Percentiles rank a stretch among this genome's conserved stretches.
phyloP scores from a whole-genome alignment of 2,329 filamentous ascomycete genomes.

The Ophiostoma novo-ulmi region DNA sequence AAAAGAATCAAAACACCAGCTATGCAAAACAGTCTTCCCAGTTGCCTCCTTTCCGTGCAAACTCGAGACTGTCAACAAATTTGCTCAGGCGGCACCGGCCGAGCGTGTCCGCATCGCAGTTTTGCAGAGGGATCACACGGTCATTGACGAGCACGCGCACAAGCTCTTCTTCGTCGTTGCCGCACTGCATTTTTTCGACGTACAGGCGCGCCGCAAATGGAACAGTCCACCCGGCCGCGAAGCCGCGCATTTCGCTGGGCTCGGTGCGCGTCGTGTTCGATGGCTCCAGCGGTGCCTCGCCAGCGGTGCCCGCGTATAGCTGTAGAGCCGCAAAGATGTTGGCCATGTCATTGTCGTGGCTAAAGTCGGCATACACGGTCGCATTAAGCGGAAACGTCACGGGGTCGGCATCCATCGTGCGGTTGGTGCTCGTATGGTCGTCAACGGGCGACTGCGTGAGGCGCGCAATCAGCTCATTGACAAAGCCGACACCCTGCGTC shows the following conservation, averaged over 20 bases:
- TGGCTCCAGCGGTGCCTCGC: constrained; percentile 37
- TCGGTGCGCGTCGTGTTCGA: constrained; percentile 47
- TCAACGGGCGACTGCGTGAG: constrained; percentile 63
- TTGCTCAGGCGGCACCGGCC: constrained; percentile 65
- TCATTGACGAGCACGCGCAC: constrained; percentile 82
- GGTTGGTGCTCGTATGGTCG: constrained; percentile 72
- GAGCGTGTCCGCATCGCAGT: constrained; percentile 63
- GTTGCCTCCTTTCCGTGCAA: constrained; percentile 64
- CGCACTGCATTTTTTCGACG: constrained; percentile 79
- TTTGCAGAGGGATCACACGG: constrained; percentile 65
- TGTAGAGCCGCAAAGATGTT: constrained; percentile 71
- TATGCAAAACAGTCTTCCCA: constrained; percentile 62
- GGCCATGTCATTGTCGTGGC: constrained; percentile 84
- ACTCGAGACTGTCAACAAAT: constrained; percentile 71
- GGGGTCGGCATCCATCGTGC: constrained; percentile 63
- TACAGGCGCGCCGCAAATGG: constrained; percentile 78
- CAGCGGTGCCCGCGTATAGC: constrained; percentile 55
- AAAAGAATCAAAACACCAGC: neutral
- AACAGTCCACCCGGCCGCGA: constrained; percentile 70
- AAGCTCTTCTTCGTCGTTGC: constrained; percentile 51
- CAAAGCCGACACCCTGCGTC: constrained; percentile 81
- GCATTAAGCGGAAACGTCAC: constrained; percentile 67
- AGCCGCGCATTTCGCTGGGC: constrained; percentile 57
- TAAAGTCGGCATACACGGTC: constrained; percentile 79
- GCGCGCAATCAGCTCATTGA: constrained; percentile 80